Evolutionary conservation across 1,284 basidiomycete genomes (phyloP).

Genomic region (Marasmius oreades): DNA sequence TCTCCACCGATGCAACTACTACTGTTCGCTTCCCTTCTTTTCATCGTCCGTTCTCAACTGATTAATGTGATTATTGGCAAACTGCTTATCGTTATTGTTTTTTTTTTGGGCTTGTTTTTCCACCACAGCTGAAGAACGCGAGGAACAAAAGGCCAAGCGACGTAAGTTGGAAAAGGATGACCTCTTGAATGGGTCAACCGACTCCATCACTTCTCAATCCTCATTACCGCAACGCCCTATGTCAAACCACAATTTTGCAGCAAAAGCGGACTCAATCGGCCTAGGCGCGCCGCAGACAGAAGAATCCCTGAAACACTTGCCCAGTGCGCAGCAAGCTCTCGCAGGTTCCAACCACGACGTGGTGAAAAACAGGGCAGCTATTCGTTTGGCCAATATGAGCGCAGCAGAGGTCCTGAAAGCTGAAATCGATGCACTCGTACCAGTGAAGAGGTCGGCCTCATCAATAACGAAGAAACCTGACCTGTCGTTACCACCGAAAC

Average conservation of each 20-base stretch:
- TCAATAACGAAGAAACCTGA: conserved; percentile 20
- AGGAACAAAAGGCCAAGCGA: conserved; percentile 86
- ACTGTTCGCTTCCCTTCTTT: conserved; percentile 10
- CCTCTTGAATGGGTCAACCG: conserved; percentile 34
- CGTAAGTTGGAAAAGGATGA: conserved; percentile 76
- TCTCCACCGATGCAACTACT: not conserved
- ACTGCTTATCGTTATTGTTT: conserved; percentile 14
- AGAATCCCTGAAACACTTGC: conserved; percentile 51
- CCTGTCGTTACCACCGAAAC: conserved; percentile 34
- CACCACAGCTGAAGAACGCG: conserved; percentile 82
- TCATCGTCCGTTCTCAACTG: conserved; percentile 16
- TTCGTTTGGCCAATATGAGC: conserved; percentile 94
- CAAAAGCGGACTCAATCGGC: conserved; percentile 71
- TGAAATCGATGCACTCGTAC: conserved; percentile 66
- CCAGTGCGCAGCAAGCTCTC: conserved; percentile 61
- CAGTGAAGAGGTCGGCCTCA: conserved; percentile 40
- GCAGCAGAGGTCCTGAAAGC: conserved; percentile 94
- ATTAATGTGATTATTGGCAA: not conserved
- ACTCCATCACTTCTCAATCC: not conserved
- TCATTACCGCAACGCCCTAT: conserved; percentile 60
- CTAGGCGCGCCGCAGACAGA: conserved; percentile 57
- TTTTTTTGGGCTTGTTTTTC: conserved; percentile 4
- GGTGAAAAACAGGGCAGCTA: conserved; percentile 83
- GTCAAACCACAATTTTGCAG: conserved; percentile 61
- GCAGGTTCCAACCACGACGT: conserved; percentile 84